These are phyloP conservation scores for Sordaria brevicollis DNA, from an alignment of 495 filamentous ascomycete species.

Conservation along the genomic window DNA sequence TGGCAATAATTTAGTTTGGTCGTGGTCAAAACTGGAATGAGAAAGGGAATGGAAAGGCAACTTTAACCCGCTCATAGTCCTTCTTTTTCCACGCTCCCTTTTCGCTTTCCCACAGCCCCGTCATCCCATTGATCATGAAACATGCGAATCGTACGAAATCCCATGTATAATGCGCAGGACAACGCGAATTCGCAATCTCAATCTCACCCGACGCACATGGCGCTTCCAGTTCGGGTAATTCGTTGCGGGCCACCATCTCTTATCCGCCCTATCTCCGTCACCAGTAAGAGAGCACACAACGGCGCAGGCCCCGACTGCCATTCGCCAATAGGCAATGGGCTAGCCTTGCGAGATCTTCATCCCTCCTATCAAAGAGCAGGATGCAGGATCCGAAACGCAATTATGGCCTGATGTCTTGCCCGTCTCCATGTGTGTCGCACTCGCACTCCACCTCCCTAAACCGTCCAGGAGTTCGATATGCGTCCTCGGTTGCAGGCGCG, in stretches of 20 bases:
- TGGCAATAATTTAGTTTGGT: not conserved
- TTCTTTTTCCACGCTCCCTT: not conserved
- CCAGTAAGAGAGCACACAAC: not conserved
- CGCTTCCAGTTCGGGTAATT: not conserved
- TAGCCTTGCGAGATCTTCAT: not conserved
- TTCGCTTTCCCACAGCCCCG: not conserved
- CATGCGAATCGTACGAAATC: not conserved
- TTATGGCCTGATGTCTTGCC: not conserved
- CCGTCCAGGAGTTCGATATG: not conserved
- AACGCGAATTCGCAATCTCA: not conserved
- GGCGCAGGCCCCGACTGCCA: not conserved
- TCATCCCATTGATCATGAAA: not conserved
- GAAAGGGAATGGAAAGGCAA: not conserved
- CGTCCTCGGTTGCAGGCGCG: not conserved
- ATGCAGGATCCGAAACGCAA: not conserved
- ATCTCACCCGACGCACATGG: not conserved
- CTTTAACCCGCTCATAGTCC: not conserved
- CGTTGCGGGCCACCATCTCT: not conserved
- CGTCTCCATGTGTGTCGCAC: not conserved
- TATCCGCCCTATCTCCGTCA: not conserved
- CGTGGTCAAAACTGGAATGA: not conserved
- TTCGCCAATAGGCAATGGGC: not conserved
- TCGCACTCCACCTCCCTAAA: not conserved
- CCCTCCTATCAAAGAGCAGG: not conserved
- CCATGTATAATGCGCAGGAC: not conserved